Evolutionary conservation across 495 filamentous ascomycete species (phyloP).

Genomic region (Penicillium parvum): DNA sequence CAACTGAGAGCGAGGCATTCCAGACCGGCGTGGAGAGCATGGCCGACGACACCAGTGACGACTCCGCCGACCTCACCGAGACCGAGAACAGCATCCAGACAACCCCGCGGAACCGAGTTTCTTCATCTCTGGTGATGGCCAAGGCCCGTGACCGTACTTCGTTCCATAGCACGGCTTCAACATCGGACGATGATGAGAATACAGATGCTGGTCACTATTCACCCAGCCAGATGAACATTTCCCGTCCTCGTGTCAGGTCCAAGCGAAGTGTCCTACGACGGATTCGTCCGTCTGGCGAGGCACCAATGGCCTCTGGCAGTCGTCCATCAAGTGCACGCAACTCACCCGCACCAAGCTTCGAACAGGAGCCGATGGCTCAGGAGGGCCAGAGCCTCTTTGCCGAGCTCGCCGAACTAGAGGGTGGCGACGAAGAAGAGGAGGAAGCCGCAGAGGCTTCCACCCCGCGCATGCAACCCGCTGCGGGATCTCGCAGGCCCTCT

Average conservation of each 20-base stretch:
- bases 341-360: constrained; percentile 45
- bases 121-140: constrained; percentile 38
- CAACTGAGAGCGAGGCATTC: constrained; percentile 87
- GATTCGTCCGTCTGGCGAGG: constrained; percentile 63
- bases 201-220: constrained; percentile 51
- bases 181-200: constrained; percentile 74
- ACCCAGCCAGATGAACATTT: constrained; percentile 56
- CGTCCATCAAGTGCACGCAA: constrained; percentile 48
- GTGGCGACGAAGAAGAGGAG: constrained; percentile 57
- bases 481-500: constrained; percentile 37
- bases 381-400: constrained; percentile 81
- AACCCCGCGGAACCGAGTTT: constrained; percentile 38
- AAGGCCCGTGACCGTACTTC: constrained; percentile 59
- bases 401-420: constrained; percentile 74
- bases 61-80: constrained; percentile 73
- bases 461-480: constrained; percentile 41
- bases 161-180: constrained; percentile 85
- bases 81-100: constrained; percentile 63
- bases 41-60: constrained; percentile 66
- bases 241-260: constrained; percentile 65
- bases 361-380: constrained; percentile 43
- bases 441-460: constrained; percentile 45
- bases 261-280: constrained; percentile 59
- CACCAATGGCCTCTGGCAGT: constrained; percentile 48
- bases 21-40: constrained; percentile 83